Evolutionary conservation across 495 filamentous ascomycete genomes (phyloP).

Genomic region (Chaetomium tenue): DNA sequence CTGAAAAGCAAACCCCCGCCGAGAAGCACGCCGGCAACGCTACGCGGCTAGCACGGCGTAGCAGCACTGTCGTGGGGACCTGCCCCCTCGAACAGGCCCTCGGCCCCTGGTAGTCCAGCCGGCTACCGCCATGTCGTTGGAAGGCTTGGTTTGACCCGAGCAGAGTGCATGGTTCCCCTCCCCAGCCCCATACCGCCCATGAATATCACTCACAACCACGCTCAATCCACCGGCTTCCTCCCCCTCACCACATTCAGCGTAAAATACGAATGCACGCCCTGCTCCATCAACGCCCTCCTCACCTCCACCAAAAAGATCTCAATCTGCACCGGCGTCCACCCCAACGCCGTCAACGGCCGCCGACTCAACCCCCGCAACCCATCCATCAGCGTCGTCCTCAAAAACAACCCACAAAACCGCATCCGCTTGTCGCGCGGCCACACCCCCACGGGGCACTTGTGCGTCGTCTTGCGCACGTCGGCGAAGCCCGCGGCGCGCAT

Average conservation of each 20-base stretch:
- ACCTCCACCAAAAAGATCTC: constrained; percentile 44
- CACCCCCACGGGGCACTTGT: constrained; percentile 38
- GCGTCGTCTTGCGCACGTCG: constrained; percentile 23
- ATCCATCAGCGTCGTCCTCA: constrained; percentile 39
- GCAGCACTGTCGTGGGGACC: too few relatives aligned
- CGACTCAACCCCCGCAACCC: constrained; percentile 37
- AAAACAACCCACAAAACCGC: constrained; percentile 36
- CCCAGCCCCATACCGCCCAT: too few relatives aligned
- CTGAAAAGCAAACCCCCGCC: too few relatives aligned
- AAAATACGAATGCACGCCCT: constrained; percentile 36
- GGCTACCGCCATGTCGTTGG: too few relatives aligned
- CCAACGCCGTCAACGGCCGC: constrained; percentile 35
- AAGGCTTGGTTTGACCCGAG: too few relatives aligned
- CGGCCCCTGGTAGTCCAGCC: too few relatives aligned
- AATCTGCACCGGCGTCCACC: constrained; percentile 41
- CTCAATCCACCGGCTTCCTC: constrained; percentile 30
- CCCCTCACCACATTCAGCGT: constrained; percentile 36
- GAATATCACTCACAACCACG: background rate
- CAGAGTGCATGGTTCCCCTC: too few relatives aligned
- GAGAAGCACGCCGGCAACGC: too few relatives aligned
- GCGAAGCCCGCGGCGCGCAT: constrained; percentile 36
- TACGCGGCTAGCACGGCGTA: too few relatives aligned
- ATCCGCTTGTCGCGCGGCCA: constrained; percentile 39
- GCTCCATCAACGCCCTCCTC: constrained; percentile 36
- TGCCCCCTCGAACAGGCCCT: too few relatives aligned